phyloP scores from a whole-genome alignment of 2,329 filamentous ascomycete genomes.

The Fusarium tanahbumbuense region DNA sequence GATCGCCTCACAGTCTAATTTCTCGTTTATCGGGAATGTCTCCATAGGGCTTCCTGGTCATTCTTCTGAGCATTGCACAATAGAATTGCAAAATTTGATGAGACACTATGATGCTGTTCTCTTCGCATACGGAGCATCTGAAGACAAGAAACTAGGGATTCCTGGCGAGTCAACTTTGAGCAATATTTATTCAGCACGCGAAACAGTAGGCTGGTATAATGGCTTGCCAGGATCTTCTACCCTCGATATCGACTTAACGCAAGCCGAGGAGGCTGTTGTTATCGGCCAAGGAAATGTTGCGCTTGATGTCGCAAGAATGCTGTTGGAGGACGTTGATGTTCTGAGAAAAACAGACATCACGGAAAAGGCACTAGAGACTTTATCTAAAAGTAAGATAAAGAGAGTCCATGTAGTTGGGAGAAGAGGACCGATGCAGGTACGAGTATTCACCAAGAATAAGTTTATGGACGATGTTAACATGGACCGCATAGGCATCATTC shows the following conservation, averaged over 20 bases:
- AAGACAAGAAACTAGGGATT: constrained; percentile 82
- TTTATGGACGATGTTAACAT: constrained; percentile 4
- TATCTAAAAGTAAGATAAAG: constrained; percentile 79
- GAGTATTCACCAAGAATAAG: constrained; percentile 30
- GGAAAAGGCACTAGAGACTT: constrained; percentile 79
- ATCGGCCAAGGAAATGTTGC: constrained; percentile 98
- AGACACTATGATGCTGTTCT: constrained; percentile 92
- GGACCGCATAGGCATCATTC: constrained; percentile 76
- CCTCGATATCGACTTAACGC: constrained; percentile 77
- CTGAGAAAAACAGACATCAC: constrained; percentile 89
- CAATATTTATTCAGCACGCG: constrained; percentile 87
- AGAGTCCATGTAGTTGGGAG: constrained; percentile 89
- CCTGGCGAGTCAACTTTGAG: constrained; percentile 78
- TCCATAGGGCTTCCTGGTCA: constrained; percentile 71
- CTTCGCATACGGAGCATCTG: constrained; percentile 91
- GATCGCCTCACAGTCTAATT: constrained; percentile 82
- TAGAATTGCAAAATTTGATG: constrained; percentile 76
- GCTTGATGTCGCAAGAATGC: constrained; percentile 88
- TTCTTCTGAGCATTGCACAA: constrained; percentile 56
- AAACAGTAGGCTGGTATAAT: constrained; percentile 99
- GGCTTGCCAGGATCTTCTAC: constrained; percentile 84
- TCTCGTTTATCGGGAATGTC: constrained; percentile 92
- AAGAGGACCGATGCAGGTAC: constrained; percentile 86
- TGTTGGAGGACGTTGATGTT: constrained; percentile 79
- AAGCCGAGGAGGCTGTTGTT: constrained; percentile 84